Evolutionary conservation across 306 rosid genomes (phyloP).

Genomic region (Trichosanthes cucumerina): DNA sequence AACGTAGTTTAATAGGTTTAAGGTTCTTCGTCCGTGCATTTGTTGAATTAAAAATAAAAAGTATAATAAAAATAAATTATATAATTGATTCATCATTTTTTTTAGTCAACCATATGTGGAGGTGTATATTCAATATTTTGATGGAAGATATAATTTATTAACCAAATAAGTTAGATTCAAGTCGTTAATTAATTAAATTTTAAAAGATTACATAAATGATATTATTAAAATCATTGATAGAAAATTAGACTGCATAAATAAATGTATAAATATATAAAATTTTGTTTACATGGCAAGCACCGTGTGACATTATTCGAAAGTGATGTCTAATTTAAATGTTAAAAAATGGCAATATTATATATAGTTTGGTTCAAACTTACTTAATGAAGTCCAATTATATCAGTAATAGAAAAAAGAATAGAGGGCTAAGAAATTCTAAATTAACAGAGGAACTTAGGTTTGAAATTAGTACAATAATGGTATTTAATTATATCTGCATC

Average conservation of each 20-base stretch:
- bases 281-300: neutral
- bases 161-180: too few relatives aligned
- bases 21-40: too few relatives aligned
- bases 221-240: neutral
- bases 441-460: neutral
- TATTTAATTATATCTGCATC: neutral
- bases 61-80: too few relatives aligned
- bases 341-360: neutral
- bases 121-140: too few relatives aligned
- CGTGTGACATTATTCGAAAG: neutral
- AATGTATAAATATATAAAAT: neutral
- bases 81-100: too few relatives aligned
- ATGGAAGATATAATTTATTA: too few relatives aligned
- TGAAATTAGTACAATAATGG: neutral
- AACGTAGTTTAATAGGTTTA: too few relatives aligned
- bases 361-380: neutral
- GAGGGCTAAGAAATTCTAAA: neutral
- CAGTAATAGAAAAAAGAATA: neutral
- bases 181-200: too few relatives aligned
- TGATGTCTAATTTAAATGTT: neutral
- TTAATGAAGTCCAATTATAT: neutral
- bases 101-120: too few relatives aligned
- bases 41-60: too few relatives aligned
- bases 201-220: too few relatives aligned
- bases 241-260: neutral